These are phyloP conservation scores for Oryza glaberrima DNA, from an alignment of 176 grass and related monocot genomes.

Conservation along the genomic window DNA sequence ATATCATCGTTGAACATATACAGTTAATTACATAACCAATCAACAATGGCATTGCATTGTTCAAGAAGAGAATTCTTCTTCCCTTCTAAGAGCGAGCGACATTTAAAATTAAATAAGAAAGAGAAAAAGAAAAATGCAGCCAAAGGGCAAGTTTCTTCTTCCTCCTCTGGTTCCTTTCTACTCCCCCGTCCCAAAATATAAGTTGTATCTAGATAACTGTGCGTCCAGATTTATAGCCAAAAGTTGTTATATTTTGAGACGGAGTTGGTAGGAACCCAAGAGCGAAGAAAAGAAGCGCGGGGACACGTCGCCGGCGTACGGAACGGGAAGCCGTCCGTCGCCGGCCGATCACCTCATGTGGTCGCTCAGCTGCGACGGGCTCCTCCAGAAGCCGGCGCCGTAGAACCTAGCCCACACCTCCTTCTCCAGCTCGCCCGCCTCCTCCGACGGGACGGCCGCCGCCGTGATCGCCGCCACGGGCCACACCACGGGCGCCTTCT, in stretches of 20 bases:
- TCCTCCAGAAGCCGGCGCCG: constrained; percentile 90
- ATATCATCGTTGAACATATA: constrained; percentile 14
- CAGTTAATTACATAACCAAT: constrained; percentile 10
- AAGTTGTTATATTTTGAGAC: no score
- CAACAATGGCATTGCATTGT: constrained; percentile 19
- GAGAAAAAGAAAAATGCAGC: neutral
- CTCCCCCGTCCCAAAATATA: no score
- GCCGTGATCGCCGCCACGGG: neutral
- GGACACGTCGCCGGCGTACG: neutral
- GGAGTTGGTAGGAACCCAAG: neutral
- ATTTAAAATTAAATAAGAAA: neutral
- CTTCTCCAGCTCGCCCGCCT: constrained; percentile 61
- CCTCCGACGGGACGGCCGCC: neutral
- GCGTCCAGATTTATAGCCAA: no score
- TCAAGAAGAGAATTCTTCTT: constrained; percentile 37
- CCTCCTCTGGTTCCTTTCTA: neutral
- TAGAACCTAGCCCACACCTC: constrained; percentile 81
- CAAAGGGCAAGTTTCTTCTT: constrained; percentile 7
- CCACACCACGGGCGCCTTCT: neutral
- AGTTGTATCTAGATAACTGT: no score
- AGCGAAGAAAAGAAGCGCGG: constrained; percentile 9
- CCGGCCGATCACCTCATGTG: constrained; percentile 40
- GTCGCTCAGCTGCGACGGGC: constrained; percentile 68
- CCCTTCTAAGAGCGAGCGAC: constrained; percentile 18
- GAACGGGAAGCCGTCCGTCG: neutral